Evolutionary conservation across 176 grass and related monocot genomes (phyloP).

Genomic region (Eleusine coracana): DNA sequence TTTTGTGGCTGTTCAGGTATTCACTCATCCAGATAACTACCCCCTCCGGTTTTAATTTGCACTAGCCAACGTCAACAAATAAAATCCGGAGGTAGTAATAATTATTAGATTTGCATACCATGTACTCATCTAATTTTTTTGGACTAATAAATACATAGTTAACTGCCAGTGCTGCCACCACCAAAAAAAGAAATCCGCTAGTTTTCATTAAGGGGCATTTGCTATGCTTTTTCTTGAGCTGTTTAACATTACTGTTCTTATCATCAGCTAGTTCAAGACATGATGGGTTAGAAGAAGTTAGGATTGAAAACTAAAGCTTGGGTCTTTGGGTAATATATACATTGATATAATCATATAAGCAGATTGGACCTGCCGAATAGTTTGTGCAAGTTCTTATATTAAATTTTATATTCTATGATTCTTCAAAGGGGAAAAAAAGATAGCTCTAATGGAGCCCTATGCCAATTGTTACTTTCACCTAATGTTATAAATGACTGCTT

Average conservation of each 20-base stretch:
- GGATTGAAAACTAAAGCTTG: not conserved
- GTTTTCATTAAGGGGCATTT: not conserved
- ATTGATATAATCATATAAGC: not conserved
- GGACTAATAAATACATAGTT: not conserved
- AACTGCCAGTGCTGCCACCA: not conserved
- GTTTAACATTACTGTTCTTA: not conserved
- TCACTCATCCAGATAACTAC: slow-evolving; percentile 33
- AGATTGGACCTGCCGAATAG: not conserved
- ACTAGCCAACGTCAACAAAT: too few species aligned
- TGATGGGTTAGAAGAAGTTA: too few species aligned
- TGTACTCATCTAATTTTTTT: not conserved
- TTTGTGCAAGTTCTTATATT: not conserved
- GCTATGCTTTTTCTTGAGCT: not conserved
- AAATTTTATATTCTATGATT: not conserved
- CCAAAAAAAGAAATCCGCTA: not conserved
- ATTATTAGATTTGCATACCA: slow-evolving; percentile 11
- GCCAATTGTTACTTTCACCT: not conserved
- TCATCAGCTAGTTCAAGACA: not conserved
- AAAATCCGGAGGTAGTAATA: too few species aligned
- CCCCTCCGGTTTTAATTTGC: too few species aligned
- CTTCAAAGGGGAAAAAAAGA: not conserved
- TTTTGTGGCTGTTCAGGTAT: slow-evolving; percentile 93
- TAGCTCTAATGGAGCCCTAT: not conserved
- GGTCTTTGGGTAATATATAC: not conserved
- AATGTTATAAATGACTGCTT: not conserved